Base-by-base conservation (phyloP, 768 basidiomycete species). In the Ramaria sp. region DNA sequence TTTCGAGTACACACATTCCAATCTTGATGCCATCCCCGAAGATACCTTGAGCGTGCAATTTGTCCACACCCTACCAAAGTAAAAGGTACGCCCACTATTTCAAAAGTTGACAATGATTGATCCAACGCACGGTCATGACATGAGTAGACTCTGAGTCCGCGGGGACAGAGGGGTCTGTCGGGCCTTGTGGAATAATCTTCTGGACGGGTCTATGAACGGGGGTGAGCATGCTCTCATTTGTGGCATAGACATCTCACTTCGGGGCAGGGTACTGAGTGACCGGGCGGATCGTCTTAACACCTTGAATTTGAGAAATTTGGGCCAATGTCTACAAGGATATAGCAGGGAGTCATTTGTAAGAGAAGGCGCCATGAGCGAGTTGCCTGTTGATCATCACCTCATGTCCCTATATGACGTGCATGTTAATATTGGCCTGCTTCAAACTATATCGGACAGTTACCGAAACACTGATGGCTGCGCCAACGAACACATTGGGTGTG, bases 1-100 rank as follows among this genome's bases (percentile, higher is more conserved):
- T 47, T 13, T 1, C 54, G 10, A 30, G 20, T 13, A 61, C 78
- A 66, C 57, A 80, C 79, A 86, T 79, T 59, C 77, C 86, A 54
- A 89, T 75, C 62, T 83, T 84, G 66, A 86, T 71, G 1, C 84
- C 84, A 41, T 75, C 75, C 12, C 87, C 86, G 27, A 73, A 72
- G 62, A 81, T 74, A 0, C 83, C 84, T 59, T 75, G 63, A 5
- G 81, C 80, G 63, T 87, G 84, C 19, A 84, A 72, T 59, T 76
- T 78, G 62, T 85, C 79, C 1, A 85, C 84, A 19, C 82, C 79
- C 79, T 81, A 38, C 20, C 3, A 13, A 13, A 37, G 34, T 3
- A 7, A 37, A 37, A 10, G 13, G 13, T 37, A 37, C 37, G 46
- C 37, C 27, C 49, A 12, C 49, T 20, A 15, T n/a, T n/a, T 41